These are phyloP conservation scores for Dendrobium chrysotoxum DNA, from an alignment of 106 monocot genomes.

Conservation along the genomic window DNA sequence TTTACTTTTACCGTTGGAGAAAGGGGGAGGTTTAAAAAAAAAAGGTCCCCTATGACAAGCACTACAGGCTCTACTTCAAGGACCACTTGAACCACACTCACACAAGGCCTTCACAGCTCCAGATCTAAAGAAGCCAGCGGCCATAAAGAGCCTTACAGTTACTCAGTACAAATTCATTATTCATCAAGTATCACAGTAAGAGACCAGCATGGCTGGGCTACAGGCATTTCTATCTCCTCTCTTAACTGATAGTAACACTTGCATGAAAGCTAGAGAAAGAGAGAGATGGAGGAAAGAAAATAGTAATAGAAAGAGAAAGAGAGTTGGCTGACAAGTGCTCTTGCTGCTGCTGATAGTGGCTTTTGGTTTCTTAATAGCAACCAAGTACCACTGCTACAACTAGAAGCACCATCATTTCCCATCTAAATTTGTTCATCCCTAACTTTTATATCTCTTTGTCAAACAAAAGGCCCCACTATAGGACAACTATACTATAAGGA, in stretches of 20 bases:
- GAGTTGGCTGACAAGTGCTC: background rate
- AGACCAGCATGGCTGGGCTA: background rate
- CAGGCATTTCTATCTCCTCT: background rate
- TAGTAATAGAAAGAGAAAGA: conserved; percentile 4
- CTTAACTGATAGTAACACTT: conserved; percentile 2
- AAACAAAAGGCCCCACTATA: background rate
- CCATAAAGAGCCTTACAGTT: background rate
- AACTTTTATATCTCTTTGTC: background rate
- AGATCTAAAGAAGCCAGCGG: conserved; percentile 9
- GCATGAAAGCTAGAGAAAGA: conserved; percentile 1
- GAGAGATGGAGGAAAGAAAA: background rate
- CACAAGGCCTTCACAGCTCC: background rate
- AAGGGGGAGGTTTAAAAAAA: background rate
- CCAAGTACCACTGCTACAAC: conserved; percentile 6
- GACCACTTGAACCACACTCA: background rate
- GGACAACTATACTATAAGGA: too few relatives aligned
- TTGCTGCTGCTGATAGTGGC: background rate
- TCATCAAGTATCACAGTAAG: background rate
- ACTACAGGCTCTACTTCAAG: background rate
- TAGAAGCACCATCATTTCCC: conserved; percentile 3
- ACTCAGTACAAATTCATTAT: conserved; percentile 1
- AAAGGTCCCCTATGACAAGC: background rate
- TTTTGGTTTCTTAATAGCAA: conserved; percentile 6
- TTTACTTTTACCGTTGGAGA: background rate
- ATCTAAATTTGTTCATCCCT: background rate